Conservation (phyloP, 164 flowering plant genomes). For the Umbellularia californica region DNA sequence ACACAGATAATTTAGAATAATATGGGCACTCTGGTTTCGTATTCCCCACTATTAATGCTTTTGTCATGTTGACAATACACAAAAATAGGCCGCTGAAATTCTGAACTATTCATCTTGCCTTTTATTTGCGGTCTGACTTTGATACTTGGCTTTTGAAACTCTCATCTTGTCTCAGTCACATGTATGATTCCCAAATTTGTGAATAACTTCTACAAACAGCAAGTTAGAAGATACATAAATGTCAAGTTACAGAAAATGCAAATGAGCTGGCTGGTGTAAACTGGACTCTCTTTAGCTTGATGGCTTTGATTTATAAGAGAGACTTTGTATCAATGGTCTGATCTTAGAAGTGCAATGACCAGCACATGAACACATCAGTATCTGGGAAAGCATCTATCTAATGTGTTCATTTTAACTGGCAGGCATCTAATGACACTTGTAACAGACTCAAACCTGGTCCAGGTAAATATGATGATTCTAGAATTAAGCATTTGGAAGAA, state of each 20-base stretch:
- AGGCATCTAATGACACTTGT: constrained; percentile 21
- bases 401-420: constrained; percentile 5
- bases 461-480: constrained; percentile 7
- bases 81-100: too few species aligned
- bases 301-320: background rate
- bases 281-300: background rate
- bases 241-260: background rate
- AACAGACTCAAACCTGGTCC: constrained; percentile 6
- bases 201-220: background rate
- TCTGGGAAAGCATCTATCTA: background rate
- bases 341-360: background rate
- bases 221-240: background rate
- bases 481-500: constrained; percentile 31
- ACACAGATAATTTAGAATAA: too few species aligned
- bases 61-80: too few species aligned
- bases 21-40: too few species aligned
- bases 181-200: background rate
- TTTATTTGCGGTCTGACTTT: too few species aligned
- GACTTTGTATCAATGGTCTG: background rate
- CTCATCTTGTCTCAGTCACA: background rate
- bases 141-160: background rate
- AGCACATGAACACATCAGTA: background rate
- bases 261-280: background rate
- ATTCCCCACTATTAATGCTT: too few species aligned
- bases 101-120: too few species aligned